Evolutionary conservation across 129 eudicot genomes (phyloP), one percentile per base, ranked within the genome.

Genomic region (Artemisia argyi): DNA sequence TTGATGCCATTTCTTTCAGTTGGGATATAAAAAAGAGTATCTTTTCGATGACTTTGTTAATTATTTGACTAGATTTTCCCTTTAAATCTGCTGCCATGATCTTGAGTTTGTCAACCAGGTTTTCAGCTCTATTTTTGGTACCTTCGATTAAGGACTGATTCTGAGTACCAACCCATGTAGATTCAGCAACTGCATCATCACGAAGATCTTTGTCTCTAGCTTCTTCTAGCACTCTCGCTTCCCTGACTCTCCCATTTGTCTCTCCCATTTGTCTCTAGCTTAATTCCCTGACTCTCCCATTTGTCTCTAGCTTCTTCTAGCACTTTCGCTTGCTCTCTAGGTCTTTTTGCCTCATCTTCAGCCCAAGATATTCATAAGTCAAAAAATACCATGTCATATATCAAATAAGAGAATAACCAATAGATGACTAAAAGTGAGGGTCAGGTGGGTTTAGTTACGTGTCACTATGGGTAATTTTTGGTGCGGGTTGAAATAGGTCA

Each of bases 331-430:
- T 93, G 92, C 72, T 93, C 97, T 75, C 95, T 88, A 58, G 92
- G 93, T 87, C 87, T 86, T 81, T 85, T 93, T 47, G 97, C 98
- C 80, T 93, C 98, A 28, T 93, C 97, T 78, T 93, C 98, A 0
- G 98, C 98, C 98, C 98, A 93, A 73, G 92, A 69, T 72, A 97
- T 93, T 82, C 15, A 71, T 69, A 71, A 68, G 67, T 62, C 57
- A 39, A n/a, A 60, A 2, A 51, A 12, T 10, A 51, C 60, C 54
- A 76, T 46, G 44, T 44, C 69, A 73, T 48, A 20, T 49, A 61
- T 61, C 61, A 61, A 1, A 48, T 49, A 24, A 67, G 61, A 18
- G 24, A 67, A 3, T 10, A 50, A 47, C 47, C 48, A 0, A 10
- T 9, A 14, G 30, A 15, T 11, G 5, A 42, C 10, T 30, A 26